Base-by-base conservation (phyloP, 148 eudicot species). In the Hydrangea macrophylla region DNA sequence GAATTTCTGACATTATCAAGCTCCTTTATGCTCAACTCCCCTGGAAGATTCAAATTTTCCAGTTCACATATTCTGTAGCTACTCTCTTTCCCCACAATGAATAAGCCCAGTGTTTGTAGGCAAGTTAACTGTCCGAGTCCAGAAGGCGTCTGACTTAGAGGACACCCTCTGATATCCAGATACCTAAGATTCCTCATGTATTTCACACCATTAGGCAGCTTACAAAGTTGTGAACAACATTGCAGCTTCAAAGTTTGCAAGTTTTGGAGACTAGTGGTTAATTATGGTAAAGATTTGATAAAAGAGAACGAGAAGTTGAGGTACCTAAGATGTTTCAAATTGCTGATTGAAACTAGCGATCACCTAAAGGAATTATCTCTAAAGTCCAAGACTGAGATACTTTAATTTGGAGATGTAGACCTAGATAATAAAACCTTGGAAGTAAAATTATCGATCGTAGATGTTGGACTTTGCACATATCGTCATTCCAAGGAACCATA, bases 1-100 rank as follows among this genome's bases (percentile, higher is more conserved):
- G 63, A 22, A 60, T 37, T 60, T 33, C 63, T 60, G n/a, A 60
- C 42, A 0, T 60, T 60, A 9, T 60, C 63, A 60, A 60, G 63
- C 20, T 22, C 13, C 44, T 33, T 35, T 60, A 60, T 60, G 7
- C 2, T 3, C 44, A 60, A 12, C 63, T 60, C 42, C 42, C 63
- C 44, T 11, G 3, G 40, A 60, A 60, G 63, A n/a, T 60, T 60
- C 4, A 22, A 60, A 0, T 33, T 42, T 20, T 60, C 33, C 63
- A 60, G 63, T 42, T 60, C 44, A 17, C 63, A 11, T 30, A 60
- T 20, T n/a, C 23, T 39, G 18, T 32, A 10, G 33, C 44, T 42
- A 3, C 33, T 25, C 9, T 4, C 63, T 10, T 22, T 39, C 15
- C 63, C 63, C 8, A 35, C 63, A 60, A 35, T 5, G 39, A 58